These are phyloP conservation scores for thale cress (Arabidopsis thaliana) DNA, from an alignment of 345 rosid genomes.

Conservation along the genomic window TAIR10.1 NC_003076.8:20532501-20533000, in stretches of 20 bases:
- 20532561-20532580: slow-evolving; percentile 50
- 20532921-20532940: too few relatives aligned
- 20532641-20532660: background rate
- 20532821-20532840: slow-evolving; percentile 23
- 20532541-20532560: slow-evolving; percentile 28
- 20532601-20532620: slow-evolving; percentile 84
- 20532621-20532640: slow-evolving; percentile 63
- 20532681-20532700: background rate
- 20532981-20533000: background rate
- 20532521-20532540: slow-evolving; percentile 30
- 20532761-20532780: background rate
- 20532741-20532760: background rate
- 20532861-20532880: background rate
- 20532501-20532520: slow-evolving; percentile 48
- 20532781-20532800: slow-evolving; percentile 32
- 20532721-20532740: background rate
- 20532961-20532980: too few relatives aligned
- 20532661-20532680: background rate
- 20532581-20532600: slow-evolving; percentile 60
- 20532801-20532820: slow-evolving; percentile 3
- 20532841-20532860: slow-evolving; percentile 27
- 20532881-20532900: too few relatives aligned
- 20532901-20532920: too few relatives aligned
- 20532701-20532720: background rate
- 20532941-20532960: too few relatives aligned